Percentiles rank a stretch among this genome's conserved stretches.
These are phyloP conservation scores for Albugo candida DNA, from an alignment of 352 stramenopile genomes.

Conservation along the genomic window DNA sequence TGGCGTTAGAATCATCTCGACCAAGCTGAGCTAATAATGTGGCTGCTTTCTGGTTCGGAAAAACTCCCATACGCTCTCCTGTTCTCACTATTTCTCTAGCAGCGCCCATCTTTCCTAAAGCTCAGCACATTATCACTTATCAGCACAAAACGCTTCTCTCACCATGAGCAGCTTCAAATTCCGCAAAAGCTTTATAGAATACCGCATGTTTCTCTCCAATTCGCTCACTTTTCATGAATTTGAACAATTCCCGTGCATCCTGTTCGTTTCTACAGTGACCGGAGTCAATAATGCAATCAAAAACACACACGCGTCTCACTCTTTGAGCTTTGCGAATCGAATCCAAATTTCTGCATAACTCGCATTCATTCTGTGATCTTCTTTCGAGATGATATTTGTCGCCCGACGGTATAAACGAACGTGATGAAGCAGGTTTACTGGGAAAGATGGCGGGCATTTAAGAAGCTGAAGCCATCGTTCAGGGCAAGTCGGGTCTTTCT, in stretches of 20 bases:
- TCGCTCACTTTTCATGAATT: conserved; percentile 28
- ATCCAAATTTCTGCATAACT: conserved; percentile 47
- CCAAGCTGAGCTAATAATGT: too few species aligned
- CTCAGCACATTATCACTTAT: too few species aligned
- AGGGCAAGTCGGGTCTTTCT: conserved; percentile 20
- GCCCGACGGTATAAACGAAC: conserved; percentile 22
- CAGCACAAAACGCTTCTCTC: too few species aligned
- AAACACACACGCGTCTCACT: conserved; percentile 9
- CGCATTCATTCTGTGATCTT: conserved; percentile 10
- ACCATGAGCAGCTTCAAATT: conserved; percentile 27
- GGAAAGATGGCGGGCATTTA: conserved; percentile 18
- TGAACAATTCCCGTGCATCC: conserved; percentile 26
- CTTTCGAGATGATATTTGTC: conserved; percentile 17
- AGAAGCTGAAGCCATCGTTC: conserved; percentile 35
- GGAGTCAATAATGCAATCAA: background rate
- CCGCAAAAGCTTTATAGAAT: conserved; percentile 44
- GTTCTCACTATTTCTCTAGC: too few species aligned
- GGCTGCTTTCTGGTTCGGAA: too few species aligned
- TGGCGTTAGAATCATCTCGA: too few species aligned
- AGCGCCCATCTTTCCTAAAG: too few species aligned
- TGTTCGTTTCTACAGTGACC: conserved; percentile 17
- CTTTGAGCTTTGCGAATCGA: conserved; percentile 18
- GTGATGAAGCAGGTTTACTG: conserved; percentile 18
- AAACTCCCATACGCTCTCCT: too few species aligned
- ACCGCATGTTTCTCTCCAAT: conserved; percentile 25